Evolutionary conservation across 306 rosid species (phyloP), one percentile per base, ranked within the genome.

Genomic region (Vachellia collinsii): DNA sequence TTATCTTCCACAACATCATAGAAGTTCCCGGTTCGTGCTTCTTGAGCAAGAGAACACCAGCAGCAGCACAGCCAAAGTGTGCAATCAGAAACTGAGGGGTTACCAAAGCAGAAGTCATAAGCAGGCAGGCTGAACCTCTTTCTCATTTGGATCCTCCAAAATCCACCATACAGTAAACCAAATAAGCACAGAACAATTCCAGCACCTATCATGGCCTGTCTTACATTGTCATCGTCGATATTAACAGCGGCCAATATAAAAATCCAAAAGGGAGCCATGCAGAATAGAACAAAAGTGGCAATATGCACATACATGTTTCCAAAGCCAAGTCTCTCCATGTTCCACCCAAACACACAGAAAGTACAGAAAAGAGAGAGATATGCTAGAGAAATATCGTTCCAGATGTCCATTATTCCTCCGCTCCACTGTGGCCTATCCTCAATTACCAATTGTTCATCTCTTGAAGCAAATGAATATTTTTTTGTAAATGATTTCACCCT

Each of bases 1-100:
- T 85, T 86, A 16, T 93, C 92, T 82, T 89, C 92, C 17, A 88
- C 79, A 74, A 93, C 68, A 78, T 87, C 90, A 70, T 95, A 93
- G 64, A 86, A 85, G 82, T 95, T 89, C 70, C 76, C 90, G 1
- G 99, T 94, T 53, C 97, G 80, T 38, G 81, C 88, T 88, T 94
- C 99, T 85, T 94, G 99, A 56, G 99, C 99, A 65, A 95, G 96
- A 82, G 99, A 81, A 75, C 98, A 95, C 98, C 98, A 94, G 83
- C 94, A 91, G 80, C 99, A 95, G 88, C 77, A 93, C 56, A 95
- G 91, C 98, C 99, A 95, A 76, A 95, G 80, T 37, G 88, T 82
- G 83, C 91, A 95, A 83, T 95, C 99, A 70, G 98, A 82, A 54
- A 79, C 79, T 5, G 89, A 88, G 1, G 92, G 88, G 67, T 88